Percentiles rank a stretch among this genome's conserved stretches.
These are phyloP conservation scores for Middelhovenomyces tepae DNA, from an alignment of 805 yeast genomes.

Conservation along the genomic window DNA sequence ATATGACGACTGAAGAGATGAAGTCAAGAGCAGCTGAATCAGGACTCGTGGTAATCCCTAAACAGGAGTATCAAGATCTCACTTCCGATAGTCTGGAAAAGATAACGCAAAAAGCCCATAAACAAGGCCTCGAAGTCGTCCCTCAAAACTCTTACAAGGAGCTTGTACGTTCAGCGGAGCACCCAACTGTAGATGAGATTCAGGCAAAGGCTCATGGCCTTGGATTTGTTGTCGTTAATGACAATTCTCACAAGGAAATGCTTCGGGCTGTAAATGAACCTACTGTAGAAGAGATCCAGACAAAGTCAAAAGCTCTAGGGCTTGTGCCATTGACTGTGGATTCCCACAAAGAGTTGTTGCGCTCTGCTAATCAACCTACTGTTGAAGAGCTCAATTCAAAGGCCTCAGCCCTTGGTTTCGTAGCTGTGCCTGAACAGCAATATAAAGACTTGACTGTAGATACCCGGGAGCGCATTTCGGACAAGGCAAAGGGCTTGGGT, in stretches of 20 bases:
- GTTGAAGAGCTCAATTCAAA: neutral
- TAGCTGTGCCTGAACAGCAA: neutral
- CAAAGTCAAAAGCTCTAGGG: conserved; percentile 16
- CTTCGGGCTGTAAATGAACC: conserved; percentile 11
- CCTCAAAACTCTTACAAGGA: conserved; percentile 24
- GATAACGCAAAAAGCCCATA: conserved; percentile 23
- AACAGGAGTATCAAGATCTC: conserved; percentile 12
- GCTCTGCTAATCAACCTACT: conserved; percentile 9
- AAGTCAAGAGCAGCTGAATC: conserved; percentile 17
- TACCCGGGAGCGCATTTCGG: conserved; percentile 18
- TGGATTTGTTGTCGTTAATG: conserved; percentile 7
- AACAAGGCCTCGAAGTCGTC: conserved; percentile 25
- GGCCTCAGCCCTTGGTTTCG: neutral
- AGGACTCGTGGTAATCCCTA: conserved; percentile 16
- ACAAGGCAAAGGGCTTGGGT: conserved; percentile 18
- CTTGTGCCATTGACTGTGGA: conserved; percentile 20
- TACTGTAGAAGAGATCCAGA: conserved; percentile 10
- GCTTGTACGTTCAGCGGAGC: conserved; percentile 8
- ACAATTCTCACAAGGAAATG: conserved; percentile 8
- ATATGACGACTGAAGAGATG: too few relatives aligned
- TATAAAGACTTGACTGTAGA: neutral
- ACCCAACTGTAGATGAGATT: conserved; percentile 12
- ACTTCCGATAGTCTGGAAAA: neutral
- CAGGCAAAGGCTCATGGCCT: conserved; percentile 13
- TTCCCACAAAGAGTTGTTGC: conserved; percentile 6